These are phyloP conservation scores for Didymellaceae sp. DNA, from an alignment of 2,329 filamentous ascomycete genomes.

Conservation along the genomic window DNA sequence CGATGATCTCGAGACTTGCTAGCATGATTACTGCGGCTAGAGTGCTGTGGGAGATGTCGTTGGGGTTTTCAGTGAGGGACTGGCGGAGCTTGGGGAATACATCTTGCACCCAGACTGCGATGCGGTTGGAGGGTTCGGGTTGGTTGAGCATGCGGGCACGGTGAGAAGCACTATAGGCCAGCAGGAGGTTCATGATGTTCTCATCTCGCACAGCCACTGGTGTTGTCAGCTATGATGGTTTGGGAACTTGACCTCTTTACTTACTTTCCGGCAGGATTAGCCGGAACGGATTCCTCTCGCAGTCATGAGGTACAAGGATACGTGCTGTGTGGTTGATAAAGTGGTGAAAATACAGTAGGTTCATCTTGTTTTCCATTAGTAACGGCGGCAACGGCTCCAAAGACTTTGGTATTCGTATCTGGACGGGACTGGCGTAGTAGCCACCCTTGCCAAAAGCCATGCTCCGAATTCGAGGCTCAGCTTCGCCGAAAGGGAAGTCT, in stretches of 20 bases:
- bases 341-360: conserved; percentile 75
- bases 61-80: conserved; percentile 62
- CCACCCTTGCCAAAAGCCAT: conserved; percentile 65
- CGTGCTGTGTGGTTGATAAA: conserved; percentile 82
- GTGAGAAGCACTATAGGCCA: conserved; percentile 86
- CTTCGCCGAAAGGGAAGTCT: conserved; percentile 45
- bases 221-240: conserved; percentile 26
- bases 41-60: conserved; percentile 70
- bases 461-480: conserved; percentile 52
- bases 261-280: conserved; percentile 67
- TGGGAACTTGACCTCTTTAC: conserved; percentile 29
- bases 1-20: conserved; percentile 81
- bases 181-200: conserved; percentile 76
- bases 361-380: conserved; percentile 76
- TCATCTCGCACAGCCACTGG: conserved; percentile 70
- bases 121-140: conserved; percentile 75
- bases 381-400: conserved; percentile 63
- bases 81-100: conserved; percentile 76
- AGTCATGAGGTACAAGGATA: conserved; percentile 68
- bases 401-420: conserved; percentile 66
- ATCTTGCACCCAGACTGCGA: conserved; percentile 79
- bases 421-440: conserved; percentile 74
- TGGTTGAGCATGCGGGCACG: conserved; percentile 76
- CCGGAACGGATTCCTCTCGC: conserved; percentile 65
- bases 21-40: conserved; percentile 86